Evolutionary conservation across 176 grass and related monocot genomes (phyloP).

Genomic region (Oryza nivara): DNA sequence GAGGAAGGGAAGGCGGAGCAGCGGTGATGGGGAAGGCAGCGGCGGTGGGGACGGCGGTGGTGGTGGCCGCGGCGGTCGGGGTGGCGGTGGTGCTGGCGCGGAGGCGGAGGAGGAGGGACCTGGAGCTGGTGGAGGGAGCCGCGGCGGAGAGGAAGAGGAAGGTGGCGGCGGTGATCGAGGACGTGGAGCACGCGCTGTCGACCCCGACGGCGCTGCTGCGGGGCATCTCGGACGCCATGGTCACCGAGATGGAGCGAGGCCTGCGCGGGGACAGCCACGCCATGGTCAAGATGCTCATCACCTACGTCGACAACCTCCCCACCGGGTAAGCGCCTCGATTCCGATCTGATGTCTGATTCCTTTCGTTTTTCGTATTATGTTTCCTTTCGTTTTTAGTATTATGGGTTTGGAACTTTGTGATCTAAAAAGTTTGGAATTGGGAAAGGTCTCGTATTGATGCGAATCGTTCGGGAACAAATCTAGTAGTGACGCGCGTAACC

Average conservation of each 20-base stretch:
- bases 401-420: constrained; percentile 24
- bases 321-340: constrained; percentile 57
- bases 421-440: constrained; percentile 24
- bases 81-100: constrained; percentile 57
- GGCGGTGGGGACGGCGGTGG: constrained; percentile 61
- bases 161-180: constrained; percentile 56
- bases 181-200: constrained; percentile 68
- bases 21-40: constrained; percentile 68
- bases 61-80: constrained; percentile 73
- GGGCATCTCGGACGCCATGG: constrained; percentile 78
- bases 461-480: background rate
- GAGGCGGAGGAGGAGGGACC: constrained; percentile 36
- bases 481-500: background rate
- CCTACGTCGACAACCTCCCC: constrained; percentile 93
- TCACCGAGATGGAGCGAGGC: constrained; percentile 84
- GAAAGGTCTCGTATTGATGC: constrained; percentile 3
- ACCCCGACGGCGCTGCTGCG: constrained; percentile 78
- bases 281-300: constrained; percentile 86
- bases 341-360: constrained; percentile 18
- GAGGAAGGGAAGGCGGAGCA: background rate
- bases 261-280: constrained; percentile 62
- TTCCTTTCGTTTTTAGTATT: background rate
- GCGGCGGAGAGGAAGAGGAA: constrained; percentile 45
- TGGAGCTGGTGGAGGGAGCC: constrained; percentile 21
- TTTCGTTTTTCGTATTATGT: background rate